Base-by-base conservation (phyloP, 108 stramenopile species). In the Nitzschia inconspicua region DNA sequence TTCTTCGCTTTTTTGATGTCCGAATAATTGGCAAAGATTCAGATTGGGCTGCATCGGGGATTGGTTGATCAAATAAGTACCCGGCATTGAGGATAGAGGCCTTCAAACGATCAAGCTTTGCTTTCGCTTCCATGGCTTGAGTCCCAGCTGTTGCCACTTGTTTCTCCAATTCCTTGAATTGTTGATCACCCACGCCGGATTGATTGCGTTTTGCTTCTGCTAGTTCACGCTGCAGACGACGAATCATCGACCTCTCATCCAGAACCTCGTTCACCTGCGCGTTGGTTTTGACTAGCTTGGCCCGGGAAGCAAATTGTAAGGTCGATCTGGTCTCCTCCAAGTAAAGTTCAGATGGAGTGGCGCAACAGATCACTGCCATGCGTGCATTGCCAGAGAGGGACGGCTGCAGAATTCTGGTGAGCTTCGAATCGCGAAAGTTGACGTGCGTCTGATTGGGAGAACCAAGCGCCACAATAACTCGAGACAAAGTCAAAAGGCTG, bases 201-300 rank as follows among this genome's bases (percentile, higher is more conserved):
- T 84, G 20, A 77, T 95, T 69, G 86, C 95, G 62, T 75, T 93
- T 74, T 85, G 97, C 53, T 87, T 87, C 57, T 80, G 89, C 97
- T 78, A 97, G 53, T 91, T 97, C 75, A 79, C 96, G 65, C 93
- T 99, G 66, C 82, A 98, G 59, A 91, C 86, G 36, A 28, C 63
- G 51, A 49, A 85, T 80, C 37, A 85, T 60, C 2, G 83, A 85
- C 23, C 78, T 60, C 34, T 85, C 83, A 44, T 85, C 83, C n/a
- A 80, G 57, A 0, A 85, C 88, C 73, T 99, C 97, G 65, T 99
- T 99, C 32, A 99, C 95, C 64, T 95, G 77, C 3, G 99, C 98
- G 71, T 87, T 95, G 57, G 98, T 99, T 84, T 99, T 99, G 70
- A 99, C 98, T 44, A 98, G 94, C 79, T 99, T 99, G 22, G 99